Evolutionary conservation across 345 rosid genomes (phyloP), one percentile per base, ranked within the genome.

Genomic region (Hibiscus syriacus): DNA sequence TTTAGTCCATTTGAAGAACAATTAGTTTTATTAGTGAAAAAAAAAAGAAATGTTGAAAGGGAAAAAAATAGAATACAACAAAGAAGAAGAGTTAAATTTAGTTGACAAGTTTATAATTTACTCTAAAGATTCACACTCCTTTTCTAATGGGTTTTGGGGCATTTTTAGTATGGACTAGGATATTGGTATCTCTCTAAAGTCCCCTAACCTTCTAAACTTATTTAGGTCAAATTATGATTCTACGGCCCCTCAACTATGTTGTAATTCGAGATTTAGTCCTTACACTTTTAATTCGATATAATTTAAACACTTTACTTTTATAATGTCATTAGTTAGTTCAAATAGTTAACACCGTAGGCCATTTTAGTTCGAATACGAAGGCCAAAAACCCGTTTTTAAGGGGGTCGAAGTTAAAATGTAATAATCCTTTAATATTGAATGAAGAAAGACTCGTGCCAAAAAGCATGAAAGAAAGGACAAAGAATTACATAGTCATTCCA

Each of bases 381-480:
- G 0, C 9, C 0, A 0, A 36, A 36, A 8, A n/a, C n/a, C n/a
- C n/a, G n/a, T n/a, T n/a, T n/a, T n/a, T n/a, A n/a, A n/a, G n/a
- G n/a, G n/a, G n/a, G n/a, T n/a, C n/a, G n/a, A n/a, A n/a, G n/a
- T n/a, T n/a, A n/a, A n/a, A 49, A 49, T 17, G 25, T 1, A 49
- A 6, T 17, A n/a, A 17, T 17, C 2, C 10, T 17, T 49, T 48
- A 5, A 5, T 48, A 48, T n/a, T n/a, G 70, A 64, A 1, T 76
- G 82, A 80, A 74, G n/a, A 82, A 71, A n/a, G 82, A 80, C 81
- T 29, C 26, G 71, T 74, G 78, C 76, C 83, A 78, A 80, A 45
- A 74, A 74, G 9, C 64, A 64, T 39, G 13, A 3, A 62, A 72
- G 71, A 72, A 66, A 77, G 67, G 80, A 78, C 78, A 78, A 76